phyloP scores from a whole-genome alignment of 129 eudicot genomes.

The Arctium minus region DNA sequence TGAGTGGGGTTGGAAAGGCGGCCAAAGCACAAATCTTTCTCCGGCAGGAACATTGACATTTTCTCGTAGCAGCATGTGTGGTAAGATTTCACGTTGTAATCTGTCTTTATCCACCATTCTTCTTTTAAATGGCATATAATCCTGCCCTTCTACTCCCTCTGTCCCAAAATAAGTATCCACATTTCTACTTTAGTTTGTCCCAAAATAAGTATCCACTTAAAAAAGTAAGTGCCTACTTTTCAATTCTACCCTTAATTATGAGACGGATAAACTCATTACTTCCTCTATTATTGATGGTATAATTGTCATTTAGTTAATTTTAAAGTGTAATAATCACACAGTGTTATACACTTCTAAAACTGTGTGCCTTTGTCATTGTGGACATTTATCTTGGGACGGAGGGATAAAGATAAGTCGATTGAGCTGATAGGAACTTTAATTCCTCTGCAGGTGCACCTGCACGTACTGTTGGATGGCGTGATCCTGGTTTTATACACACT shows the following conservation, averaged over 20 bases:
- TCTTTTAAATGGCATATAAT: background rate
- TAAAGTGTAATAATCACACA: background rate
- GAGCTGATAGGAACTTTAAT: background rate
- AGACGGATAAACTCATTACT: background rate
- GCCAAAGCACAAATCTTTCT: slow-evolving; percentile 27
- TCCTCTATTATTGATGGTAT: background rate
- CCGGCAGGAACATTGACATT: slow-evolving; percentile 77
- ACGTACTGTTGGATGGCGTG: slow-evolving; percentile 87
- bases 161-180: background rate
- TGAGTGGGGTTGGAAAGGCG: slow-evolving; percentile 58
- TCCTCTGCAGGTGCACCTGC: slow-evolving; percentile 64
- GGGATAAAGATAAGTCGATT: background rate
- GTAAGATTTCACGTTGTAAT: slow-evolving; percentile 32
- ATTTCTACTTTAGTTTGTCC: background rate
- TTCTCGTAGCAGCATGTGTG: slow-evolving; percentile 63
- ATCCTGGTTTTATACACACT: slow-evolving; percentile 83
- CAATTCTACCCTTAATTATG: background rate
- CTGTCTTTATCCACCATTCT: background rate
- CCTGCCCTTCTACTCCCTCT: background rate
- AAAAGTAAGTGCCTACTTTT: background rate
- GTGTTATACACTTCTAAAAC: background rate
- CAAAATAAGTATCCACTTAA: background rate
- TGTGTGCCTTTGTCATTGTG: background rate
- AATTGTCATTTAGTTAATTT: background rate
- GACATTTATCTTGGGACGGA: background rate